Evolutionary conservation across 495 filamentous ascomycete genomes (phyloP), one percentile per base, ranked within the genome.

Genomic region (Penicillium verhagenii): DNA sequence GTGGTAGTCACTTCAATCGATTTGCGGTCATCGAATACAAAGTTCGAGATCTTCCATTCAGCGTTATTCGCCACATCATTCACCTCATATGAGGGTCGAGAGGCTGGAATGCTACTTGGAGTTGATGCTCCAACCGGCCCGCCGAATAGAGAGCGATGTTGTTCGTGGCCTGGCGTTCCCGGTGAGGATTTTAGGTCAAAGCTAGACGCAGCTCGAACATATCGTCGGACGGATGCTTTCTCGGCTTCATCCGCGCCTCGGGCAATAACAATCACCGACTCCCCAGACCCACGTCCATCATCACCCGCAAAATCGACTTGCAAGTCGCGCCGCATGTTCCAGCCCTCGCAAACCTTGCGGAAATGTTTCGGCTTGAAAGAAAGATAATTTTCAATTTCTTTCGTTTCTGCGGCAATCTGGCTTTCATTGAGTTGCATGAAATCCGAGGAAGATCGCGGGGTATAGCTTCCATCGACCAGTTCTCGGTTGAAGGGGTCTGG

Each of bases 221-320:
- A 86, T 50, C 85, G 73, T 47, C 72, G 82, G 52, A 86, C 67
- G 14, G 63, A 65, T 21, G 80, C 75, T 33, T 63, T 67, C 39
- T 72, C 61, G 14, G 71, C 77, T 50, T 87, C 85, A 31, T 84
- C 83, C 11, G 80, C 63, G 6, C 86, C 92, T 59, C 86, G 89
- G 9, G 81, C 79, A 50, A 96, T 79, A 3, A 96, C 83, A 47
- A 95, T 75, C 6, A 95, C 68, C 14, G 75, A 78, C 67, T 96
- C 92, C 21, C 91, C 91, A 33, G 82, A 83, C 11, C 83, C 84
- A 42, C 76, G 72, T 14, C 85, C 81, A 69, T 95, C 90, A 56
- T 88, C 88, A 42, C 84, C 85, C 21, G 88, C 88, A 72, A 96
- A 98, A 67, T 98, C 94, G 7, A 96, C 89, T 64, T 91, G 86